Evolutionary conservation across 257 asterid genomes (phyloP).

Genomic region (Scutellaria baicalensis): DNA sequence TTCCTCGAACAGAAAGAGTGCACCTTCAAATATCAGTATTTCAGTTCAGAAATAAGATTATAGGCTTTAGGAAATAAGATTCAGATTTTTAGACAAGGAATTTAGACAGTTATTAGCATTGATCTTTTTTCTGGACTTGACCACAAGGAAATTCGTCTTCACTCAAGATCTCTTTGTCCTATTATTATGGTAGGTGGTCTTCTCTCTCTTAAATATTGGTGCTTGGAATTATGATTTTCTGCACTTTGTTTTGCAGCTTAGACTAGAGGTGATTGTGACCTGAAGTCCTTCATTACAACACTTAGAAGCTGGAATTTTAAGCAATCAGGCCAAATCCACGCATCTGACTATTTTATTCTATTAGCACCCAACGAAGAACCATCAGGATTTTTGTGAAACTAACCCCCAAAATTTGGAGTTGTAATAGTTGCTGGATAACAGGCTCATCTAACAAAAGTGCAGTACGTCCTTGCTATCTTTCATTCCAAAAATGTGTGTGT

Average conservation of each 20-base stretch:
- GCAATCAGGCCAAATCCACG: constrained; percentile 5
- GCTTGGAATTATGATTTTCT: neutral
- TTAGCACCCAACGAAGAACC: constrained; percentile 7
- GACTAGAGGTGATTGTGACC: neutral
- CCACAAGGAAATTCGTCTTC: neutral
- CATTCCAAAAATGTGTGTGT: constrained; percentile 16
- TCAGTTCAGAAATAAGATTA: neutral
- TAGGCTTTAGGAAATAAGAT: neutral
- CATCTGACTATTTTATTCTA: constrained; percentile 1
- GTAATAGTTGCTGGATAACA: constrained; percentile 12
- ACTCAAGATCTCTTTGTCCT: neutral
- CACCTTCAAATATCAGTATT: neutral
- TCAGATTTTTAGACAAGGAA: neutral
- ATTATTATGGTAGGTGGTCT: neutral
- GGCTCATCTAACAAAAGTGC: neutral
- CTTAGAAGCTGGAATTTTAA: constrained; percentile 10
- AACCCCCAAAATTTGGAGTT: constrained; percentile 22
- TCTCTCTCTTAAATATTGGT: neutral
- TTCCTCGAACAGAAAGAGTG: neutral
- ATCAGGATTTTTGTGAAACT: constrained; percentile 5
- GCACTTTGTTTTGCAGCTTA: constrained; percentile 21
- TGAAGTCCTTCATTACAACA: constrained; percentile 5
- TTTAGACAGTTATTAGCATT: neutral
- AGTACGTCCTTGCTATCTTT: neutral
- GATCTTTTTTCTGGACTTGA: neutral